These are phyloP conservation scores for Nakazawaea ishiwadae DNA, from an alignment of 805 yeast species.

Conservation along the genomic window DNA sequence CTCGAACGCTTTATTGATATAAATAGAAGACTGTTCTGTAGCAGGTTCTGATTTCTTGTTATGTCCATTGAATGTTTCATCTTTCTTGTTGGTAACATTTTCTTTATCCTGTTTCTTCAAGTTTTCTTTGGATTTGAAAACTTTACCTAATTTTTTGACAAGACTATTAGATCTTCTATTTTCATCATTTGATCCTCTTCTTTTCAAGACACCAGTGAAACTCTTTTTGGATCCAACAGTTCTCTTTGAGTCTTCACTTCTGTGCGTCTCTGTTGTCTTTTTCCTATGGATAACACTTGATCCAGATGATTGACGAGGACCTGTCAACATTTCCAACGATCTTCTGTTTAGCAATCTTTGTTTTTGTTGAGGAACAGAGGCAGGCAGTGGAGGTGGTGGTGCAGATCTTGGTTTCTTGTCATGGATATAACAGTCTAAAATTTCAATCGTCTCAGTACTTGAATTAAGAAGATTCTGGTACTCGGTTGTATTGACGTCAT, in stretches of 20 bases:
- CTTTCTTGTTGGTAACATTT: not conserved
- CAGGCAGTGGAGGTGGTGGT: not conserved
- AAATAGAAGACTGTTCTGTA: not conserved
- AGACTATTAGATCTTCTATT: conserved; percentile 3
- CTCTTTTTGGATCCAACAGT: conserved; percentile 7
- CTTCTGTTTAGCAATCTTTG: not conserved
- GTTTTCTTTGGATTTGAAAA: conserved; percentile 1
- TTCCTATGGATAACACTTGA: conserved; percentile 8
- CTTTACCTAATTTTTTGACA: not conserved
- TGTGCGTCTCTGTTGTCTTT: not conserved
- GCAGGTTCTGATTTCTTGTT: not conserved
- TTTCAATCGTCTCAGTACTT: not conserved
- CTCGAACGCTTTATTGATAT: not conserved
- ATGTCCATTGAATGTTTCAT: not conserved
- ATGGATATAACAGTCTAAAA: conserved; percentile 1
- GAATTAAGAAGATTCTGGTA: not conserved
- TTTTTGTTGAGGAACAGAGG: not conserved
- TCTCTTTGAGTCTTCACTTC: conserved; percentile 2
- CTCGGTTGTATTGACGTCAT: conserved; percentile 2
- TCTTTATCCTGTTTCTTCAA: not conserved
- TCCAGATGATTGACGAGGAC: conserved; percentile 3
- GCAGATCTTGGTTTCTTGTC: not conserved
- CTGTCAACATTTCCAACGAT: conserved; percentile 5
- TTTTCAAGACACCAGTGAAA: conserved; percentile 1
- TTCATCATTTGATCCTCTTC: conserved; percentile 2